These are phyloP conservation scores for Aspergillus steynii DNA, from an alignment of 495 filamentous ascomycete species.

Conservation along the genomic window DNA sequence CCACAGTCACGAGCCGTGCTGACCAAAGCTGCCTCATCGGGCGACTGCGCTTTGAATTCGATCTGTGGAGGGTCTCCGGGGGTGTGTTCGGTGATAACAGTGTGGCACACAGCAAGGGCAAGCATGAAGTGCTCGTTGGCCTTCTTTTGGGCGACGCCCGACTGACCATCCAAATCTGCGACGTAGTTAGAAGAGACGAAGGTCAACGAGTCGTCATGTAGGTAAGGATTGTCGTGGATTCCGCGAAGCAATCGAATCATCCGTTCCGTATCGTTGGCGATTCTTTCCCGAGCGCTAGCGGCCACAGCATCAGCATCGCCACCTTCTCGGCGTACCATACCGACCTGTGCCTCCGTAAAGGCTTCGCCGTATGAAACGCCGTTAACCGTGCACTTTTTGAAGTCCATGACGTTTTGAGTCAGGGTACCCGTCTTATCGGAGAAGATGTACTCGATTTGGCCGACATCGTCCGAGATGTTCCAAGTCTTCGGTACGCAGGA, in stretches of 20 bases:
- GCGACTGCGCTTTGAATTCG: slow-evolving; percentile 95
- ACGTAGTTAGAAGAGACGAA: slow-evolving; percentile 91
- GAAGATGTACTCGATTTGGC: slow-evolving; percentile 99
- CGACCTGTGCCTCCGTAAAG: slow-evolving; percentile 93
- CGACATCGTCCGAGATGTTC: slow-evolving; percentile 98
- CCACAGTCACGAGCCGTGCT: slow-evolving; percentile 94
- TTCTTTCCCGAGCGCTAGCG: slow-evolving; percentile 70
- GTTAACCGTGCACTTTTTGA: slow-evolving; percentile 96
- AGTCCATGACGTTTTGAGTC: slow-evolving; percentile 99
- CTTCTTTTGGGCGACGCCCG: slow-evolving; percentile 71
- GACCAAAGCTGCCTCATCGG: slow-evolving; percentile 94
- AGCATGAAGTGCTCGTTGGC: slow-evolving; percentile 93
- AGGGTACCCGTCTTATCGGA: slow-evolving; percentile 98
- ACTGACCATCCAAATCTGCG: slow-evolving; percentile 72
- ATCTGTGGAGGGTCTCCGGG: slow-evolving; percentile 88
- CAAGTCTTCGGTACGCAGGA: slow-evolving; percentile 97
- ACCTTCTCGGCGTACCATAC: slow-evolving; percentile 89
- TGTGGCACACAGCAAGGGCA: slow-evolving; percentile 91
- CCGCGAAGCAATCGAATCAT: slow-evolving; percentile 73
- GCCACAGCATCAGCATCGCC: slow-evolving; percentile 80
- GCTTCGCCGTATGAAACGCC: slow-evolving; percentile 94
- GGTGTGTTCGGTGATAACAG: slow-evolving; percentile 87
- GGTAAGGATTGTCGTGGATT: slow-evolving; percentile 86
- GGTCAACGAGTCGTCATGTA: slow-evolving; percentile 84
- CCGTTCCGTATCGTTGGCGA: slow-evolving; percentile 69